Evolutionary conservation across 2,329 filamentous ascomycete species (phyloP).

Genomic region (Meredithiella fracta): DNA sequence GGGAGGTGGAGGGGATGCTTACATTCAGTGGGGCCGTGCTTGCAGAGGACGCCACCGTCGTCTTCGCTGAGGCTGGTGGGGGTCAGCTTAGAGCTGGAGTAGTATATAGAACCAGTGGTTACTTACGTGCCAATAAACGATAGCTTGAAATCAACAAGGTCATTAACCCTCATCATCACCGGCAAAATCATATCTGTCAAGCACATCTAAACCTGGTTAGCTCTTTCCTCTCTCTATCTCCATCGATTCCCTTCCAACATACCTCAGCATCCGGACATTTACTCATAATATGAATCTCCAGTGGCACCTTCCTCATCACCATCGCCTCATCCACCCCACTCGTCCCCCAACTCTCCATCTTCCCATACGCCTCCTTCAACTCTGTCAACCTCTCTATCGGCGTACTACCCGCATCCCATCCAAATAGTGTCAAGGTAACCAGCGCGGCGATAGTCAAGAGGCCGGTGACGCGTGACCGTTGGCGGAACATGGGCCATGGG

Average conservation of each 20-base stretch:
- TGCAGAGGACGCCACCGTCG: constrained; percentile 74
- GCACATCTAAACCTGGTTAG: constrained; percentile 40
- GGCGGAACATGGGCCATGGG: constrained; percentile 2
- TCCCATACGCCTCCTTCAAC: constrained; percentile 6
- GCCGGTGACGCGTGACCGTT: background rate
- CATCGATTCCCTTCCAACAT: constrained; percentile 14
- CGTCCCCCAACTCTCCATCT: background rate
- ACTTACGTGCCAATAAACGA: constrained; percentile 73
- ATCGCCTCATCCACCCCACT: background rate
- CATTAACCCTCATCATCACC: constrained; percentile 62
- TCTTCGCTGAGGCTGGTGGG: constrained; percentile 37
- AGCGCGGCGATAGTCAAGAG: background rate
- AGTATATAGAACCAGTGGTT: background rate
- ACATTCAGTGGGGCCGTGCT: constrained; percentile 75
- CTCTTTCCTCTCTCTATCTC: background rate
- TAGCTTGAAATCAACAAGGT: constrained; percentile 80
- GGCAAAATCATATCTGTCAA: constrained; percentile 67
- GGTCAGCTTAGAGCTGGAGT: background rate
- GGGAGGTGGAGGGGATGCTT: constrained; percentile 14
- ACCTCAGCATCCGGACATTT: constrained; percentile 83
- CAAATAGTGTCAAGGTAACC: constrained; percentile 1
- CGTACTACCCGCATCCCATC: constrained; percentile 2
- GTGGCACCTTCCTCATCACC: constrained; percentile 37
- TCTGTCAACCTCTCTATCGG: constrained; percentile 4
- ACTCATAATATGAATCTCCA: constrained; percentile 93